phyloP scores from a whole-genome alignment of 1,139 yeast species.

The Diutina scorzettiae region DNA sequence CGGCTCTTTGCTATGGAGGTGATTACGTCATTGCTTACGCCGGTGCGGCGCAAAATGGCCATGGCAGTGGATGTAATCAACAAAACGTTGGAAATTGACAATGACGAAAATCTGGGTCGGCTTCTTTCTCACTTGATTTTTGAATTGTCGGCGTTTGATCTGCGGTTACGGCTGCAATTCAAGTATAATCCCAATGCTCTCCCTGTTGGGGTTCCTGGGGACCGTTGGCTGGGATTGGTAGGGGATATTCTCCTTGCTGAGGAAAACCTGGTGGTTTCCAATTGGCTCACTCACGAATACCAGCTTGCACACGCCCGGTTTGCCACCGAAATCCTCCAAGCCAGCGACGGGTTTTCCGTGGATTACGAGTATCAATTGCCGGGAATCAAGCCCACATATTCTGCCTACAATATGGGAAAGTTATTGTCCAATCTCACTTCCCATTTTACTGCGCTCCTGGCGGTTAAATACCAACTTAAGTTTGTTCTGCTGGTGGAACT shows the following conservation, averaged over 20 bases:
- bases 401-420: slow-evolving; percentile 50
- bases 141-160: slow-evolving; percentile 52
- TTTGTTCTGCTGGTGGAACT: slow-evolving; percentile 64
- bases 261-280: slow-evolving; percentile 25
- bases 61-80: slow-evolving; percentile 19
- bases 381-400: slow-evolving; percentile 47
- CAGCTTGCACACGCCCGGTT: slow-evolving; percentile 46
- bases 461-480: slow-evolving; percentile 54
- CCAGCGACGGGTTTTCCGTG: slow-evolving; percentile 44
- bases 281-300: slow-evolving; percentile 60
- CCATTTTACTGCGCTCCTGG: slow-evolving; percentile 44
- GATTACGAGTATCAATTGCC: slow-evolving; percentile 38
- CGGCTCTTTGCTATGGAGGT: slow-evolving; percentile 34
- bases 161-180: slow-evolving; percentile 37
- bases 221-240: slow-evolving; percentile 48
- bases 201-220: slow-evolving; percentile 17
- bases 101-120: slow-evolving; percentile 30
- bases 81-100: slow-evolving; percentile 9
- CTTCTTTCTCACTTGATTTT: slow-evolving; percentile 48
- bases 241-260: slow-evolving; percentile 37
- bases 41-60: slow-evolving; percentile 26
- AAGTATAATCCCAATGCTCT: slow-evolving; percentile 39
- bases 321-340: slow-evolving; percentile 38
- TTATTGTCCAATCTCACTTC: slow-evolving; percentile 57
- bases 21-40: slow-evolving; percentile 40